These are phyloP conservation scores for Zea luxurians DNA, from an alignment of 176 grass and related monocot species.

Conservation along the genomic window DNA sequence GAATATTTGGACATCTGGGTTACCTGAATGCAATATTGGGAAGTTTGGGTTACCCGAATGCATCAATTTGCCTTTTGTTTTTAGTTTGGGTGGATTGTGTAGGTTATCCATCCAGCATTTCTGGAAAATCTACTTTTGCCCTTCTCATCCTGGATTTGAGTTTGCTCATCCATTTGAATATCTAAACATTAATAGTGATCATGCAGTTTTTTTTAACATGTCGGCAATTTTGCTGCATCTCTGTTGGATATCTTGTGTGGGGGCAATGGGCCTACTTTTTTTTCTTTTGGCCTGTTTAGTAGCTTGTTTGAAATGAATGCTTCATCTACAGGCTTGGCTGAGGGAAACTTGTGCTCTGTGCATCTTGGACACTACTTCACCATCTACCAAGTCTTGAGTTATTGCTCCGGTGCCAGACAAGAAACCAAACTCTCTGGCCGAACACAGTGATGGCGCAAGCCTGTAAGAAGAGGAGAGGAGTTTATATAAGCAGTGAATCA, in stretches of 20 bases:
- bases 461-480: slow-evolving; percentile 47
- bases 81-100: background rate
- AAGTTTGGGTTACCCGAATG: background rate
- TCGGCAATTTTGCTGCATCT: background rate
- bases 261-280: background rate
- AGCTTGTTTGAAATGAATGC: slow-evolving; percentile 24
- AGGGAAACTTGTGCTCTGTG: slow-evolving; percentile 13
- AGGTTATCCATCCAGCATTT: background rate
- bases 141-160: background rate
- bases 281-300: background rate
- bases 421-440: slow-evolving; percentile 18
- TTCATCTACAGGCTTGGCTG: slow-evolving; percentile 19
- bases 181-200: background rate
- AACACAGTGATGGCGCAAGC: slow-evolving; percentile 37
- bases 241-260: background rate
- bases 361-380: background rate
- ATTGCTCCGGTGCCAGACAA: slow-evolving; percentile 1
- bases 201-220: background rate
- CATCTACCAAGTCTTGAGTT: slow-evolving; percentile 15
- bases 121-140: background rate
- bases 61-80: background rate
- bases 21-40: background rate
- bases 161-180: background rate
- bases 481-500: slow-evolving; percentile 43
- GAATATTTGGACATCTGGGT: background rate